Conservation (phyloP, 305 asterid species). For the Plantago coronopus region DNA sequence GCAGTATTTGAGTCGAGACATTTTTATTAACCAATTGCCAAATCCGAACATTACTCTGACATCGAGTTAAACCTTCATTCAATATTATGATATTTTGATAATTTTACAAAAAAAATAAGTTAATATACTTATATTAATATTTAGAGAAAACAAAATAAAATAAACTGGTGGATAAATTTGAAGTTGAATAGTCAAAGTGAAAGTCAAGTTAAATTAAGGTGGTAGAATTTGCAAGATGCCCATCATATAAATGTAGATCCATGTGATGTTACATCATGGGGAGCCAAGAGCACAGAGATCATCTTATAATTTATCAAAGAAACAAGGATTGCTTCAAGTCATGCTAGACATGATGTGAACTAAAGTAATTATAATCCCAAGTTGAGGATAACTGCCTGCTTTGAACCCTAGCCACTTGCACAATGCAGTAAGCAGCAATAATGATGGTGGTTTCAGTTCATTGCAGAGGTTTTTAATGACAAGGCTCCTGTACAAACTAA, state of each 20-base stretch:
- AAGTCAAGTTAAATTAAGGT: not conserved
- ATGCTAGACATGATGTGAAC: conserved; percentile 1
- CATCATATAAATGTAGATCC: not conserved
- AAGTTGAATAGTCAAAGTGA: not conserved
- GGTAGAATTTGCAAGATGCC: no score
- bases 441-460: not conserved
- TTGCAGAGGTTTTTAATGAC: not conserved
- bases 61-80: no score
- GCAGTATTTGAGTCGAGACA: no score
- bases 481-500: not conserved
- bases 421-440: not conserved
- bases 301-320: not conserved
- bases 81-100: no score
- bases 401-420: not conserved
- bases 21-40: no score
- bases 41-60: no score
- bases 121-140: no score
- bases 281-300: not conserved
- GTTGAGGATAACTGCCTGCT: not conserved
- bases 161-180: no score
- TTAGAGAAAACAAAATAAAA: no score
- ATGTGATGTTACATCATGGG: not conserved
- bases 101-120: no score
- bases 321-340: conserved; percentile 6
- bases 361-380: no score